phyloP scores from a whole-genome alignment of 495 filamentous ascomycete species.

The Podospora conica region DNA sequence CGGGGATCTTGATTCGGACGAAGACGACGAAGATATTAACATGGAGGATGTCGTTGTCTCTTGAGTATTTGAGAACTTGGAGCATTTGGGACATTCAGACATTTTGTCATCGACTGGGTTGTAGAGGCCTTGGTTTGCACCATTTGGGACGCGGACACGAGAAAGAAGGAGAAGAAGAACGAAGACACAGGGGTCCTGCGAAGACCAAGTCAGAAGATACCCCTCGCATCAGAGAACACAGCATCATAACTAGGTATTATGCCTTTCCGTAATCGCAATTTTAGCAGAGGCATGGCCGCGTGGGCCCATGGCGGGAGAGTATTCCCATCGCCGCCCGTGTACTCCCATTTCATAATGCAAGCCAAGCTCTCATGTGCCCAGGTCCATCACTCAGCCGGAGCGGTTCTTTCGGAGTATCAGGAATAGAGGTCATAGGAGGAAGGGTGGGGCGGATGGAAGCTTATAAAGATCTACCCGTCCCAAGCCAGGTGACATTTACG shows the following conservation, averaged over 20 bases:
- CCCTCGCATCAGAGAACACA: conserved; percentile 13
- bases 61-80: not conserved
- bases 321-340: not conserved
- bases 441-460: not conserved
- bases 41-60: conserved; percentile 64
- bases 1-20: conserved; percentile 48
- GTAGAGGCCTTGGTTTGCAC: not conserved
- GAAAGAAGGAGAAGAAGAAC: not conserved
- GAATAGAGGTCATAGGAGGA: not conserved
- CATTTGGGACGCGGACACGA: not conserved
- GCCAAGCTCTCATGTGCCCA: not conserved
- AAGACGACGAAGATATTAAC: conserved; percentile 62
- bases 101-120: not conserved
- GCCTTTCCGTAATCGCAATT: not conserved
- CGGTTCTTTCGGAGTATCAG: not conserved
- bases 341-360: not conserved
- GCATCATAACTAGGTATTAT: not conserved
- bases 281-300: not conserved
- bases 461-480: not conserved
- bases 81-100: too few relatives aligned
- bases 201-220: conserved; percentile 18
- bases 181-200: not conserved
- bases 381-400: not conserved
- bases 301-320: not conserved
- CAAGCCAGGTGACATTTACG: not conserved